Evolutionary conservation across 768 basidiomycete genomes (phyloP), one percentile per base, ranked within the genome.

Genomic region (Terana coerulea): DNA sequence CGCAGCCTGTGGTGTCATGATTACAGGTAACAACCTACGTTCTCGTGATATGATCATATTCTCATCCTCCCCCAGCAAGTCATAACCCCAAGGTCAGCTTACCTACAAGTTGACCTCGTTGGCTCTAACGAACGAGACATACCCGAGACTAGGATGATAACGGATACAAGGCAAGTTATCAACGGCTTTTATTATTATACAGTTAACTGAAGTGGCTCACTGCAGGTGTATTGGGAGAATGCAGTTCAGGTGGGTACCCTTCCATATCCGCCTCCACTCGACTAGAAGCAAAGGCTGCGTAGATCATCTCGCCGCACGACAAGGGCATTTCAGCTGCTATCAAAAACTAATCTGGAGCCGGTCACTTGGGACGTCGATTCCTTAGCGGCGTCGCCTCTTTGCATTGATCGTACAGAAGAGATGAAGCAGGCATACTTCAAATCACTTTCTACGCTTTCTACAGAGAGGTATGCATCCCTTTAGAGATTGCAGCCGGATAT

Each of bases 301-400:
- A 95, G 85, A 95, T 95, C 47, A 91, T 93, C 49, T 76, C 72
- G 5, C 92, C 92, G 0, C 89, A 93, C 61, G 92, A 95, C 64
- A 66, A 69, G 55, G 88, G 88, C 15, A 95, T 95, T 19, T 78
- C 90, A 0, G 62, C 69, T 1, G 70, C 81, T 5, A 94, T 95
- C 56, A 62, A 72, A n/a, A 49, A 67, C 69, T 15, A 82, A 89
- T 56, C 73, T 87, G 14, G 74, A 79, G 34, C 83, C 85, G 6
- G 67, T 62, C 30, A 64, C 71, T 24, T 81, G 79, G 71, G 66
- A 71, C 21, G 55, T 65, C 5, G 60, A 67, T 11, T 55, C 62
- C 26, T 55, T 80, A 26, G 14, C 61, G 1, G 52, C 65, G 1
- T 82, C 79, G 1, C 53, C 73, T 4, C 67, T 80, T 8, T 81